Evolutionary conservation across 129 eudicot species (phyloP).

Genomic region (Logfia minima): DNA sequence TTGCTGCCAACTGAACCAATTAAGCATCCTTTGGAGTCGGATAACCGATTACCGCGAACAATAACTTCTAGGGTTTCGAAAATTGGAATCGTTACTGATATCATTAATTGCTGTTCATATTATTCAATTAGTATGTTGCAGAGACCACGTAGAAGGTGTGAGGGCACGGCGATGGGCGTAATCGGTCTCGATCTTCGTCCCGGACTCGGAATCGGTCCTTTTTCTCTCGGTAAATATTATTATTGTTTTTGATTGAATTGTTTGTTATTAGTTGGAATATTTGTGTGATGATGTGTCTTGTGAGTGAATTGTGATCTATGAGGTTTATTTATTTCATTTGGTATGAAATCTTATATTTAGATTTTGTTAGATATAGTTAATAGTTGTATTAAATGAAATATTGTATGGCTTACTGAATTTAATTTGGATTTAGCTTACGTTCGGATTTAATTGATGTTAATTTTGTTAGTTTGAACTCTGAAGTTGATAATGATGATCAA

Average conservation of each 20-base stretch:
- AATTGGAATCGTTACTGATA: not conserved
- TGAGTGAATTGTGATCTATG: conserved; percentile 13
- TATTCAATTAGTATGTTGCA: conserved; percentile 44
- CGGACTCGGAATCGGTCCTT: conserved; percentile 88
- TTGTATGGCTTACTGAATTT: not conserved
- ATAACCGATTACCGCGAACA: not conserved
- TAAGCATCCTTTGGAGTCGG: not conserved
- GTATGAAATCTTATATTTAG: not conserved
- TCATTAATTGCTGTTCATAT: too few relatives aligned
- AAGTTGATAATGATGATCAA: conserved; percentile 5
- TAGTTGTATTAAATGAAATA: conserved; percentile 19
- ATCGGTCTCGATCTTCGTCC: conserved; percentile 92
- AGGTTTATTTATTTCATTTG: conserved; percentile 3
- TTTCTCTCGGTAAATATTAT: conserved; percentile 59
- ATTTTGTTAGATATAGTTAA: not conserved
- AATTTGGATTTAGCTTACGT: not conserved
- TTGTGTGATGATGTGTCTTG: not conserved
- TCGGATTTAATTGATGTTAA: not conserved
- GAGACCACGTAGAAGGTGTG: conserved; percentile 81
- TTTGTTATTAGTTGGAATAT: not conserved
- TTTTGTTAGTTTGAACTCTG: too few relatives aligned
- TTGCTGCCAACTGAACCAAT: conserved; percentile 6
- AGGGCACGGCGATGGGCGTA: conserved; percentile 89
- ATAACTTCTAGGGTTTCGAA: not conserved
- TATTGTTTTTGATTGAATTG: not conserved